A percentile compares a stretch with the other conserved stretches of the same genome.
Conservation (phyloP, 1,139 yeast genomes). For the Blastobotrys capitulatus region DNA sequence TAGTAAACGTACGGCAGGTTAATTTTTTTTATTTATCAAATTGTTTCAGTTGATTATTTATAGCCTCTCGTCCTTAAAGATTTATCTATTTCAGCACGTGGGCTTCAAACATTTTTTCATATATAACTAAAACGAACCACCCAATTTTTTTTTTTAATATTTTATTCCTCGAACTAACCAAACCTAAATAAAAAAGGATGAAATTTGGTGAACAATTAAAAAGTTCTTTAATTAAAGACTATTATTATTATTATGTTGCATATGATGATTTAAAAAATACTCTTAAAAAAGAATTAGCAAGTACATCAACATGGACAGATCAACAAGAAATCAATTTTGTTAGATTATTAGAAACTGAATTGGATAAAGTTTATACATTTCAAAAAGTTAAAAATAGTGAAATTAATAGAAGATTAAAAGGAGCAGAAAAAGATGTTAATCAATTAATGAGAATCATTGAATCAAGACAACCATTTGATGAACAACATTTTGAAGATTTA, state of each 20-base stretch:
- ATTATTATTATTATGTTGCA: conserved; percentile 81
- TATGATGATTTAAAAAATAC: conserved; percentile 86
- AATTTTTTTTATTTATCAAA: too few relatives aligned
- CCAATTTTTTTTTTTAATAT: not conserved
- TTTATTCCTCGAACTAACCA: not conserved
- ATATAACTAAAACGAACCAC: too few relatives aligned
- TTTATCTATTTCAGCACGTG: too few relatives aligned
- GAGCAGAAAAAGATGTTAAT: conserved; percentile 63
- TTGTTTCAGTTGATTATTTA: too few relatives aligned
- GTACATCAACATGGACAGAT: conserved; percentile 54
- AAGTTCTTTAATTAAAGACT: conserved; percentile 48
- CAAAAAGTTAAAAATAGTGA: conserved; percentile 84
- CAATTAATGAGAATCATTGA: conserved; percentile 52
- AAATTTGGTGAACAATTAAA: conserved; percentile 41
- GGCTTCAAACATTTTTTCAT: too few relatives aligned
- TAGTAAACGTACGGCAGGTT: too few relatives aligned
- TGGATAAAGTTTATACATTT: conserved; percentile 87
- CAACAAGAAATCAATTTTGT: conserved; percentile 77
- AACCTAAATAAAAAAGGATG: conserved; percentile 22
- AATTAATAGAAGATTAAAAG: conserved; percentile 74
- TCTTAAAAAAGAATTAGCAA: conserved; percentile 59
- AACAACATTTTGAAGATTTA: conserved; percentile 82
- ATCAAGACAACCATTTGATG: conserved; percentile 35
- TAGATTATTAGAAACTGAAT: conserved; percentile 64
- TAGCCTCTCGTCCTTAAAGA: too few relatives aligned